Base-by-base conservation (phyloP, 2,329 filamentous ascomycete species). In the Fusarium nodosum region DNA sequence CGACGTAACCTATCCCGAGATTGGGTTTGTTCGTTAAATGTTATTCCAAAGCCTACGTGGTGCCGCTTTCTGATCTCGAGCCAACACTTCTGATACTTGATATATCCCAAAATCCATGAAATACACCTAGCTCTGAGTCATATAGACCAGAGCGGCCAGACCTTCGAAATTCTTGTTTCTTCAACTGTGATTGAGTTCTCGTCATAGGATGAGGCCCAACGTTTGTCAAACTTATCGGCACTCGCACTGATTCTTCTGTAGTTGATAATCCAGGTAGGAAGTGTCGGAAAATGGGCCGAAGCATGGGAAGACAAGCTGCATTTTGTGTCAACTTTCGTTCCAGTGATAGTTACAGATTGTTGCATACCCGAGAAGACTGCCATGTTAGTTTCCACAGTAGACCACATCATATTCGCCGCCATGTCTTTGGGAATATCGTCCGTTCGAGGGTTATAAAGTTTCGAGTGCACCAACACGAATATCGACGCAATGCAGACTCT, bases 351-450 rank as follows among this genome's bases (percentile, higher is more conserved):
- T 3, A 18, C 0, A 16, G 4, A 5, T 13, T 4, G 3, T 3
- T 18, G 13, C 8, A 20, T 58, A 69, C 70, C 61, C 0, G 68
- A 72, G 3, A 73, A 70, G 20, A 73, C 60, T 16, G 71, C 70
- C 50, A 73, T 73, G 9, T 73, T 72, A 0, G 72, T 59, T 34
- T 73, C 71, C 3, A 73, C 71, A 0, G 68, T 52, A 31, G 64
- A 68, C 46, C 61, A 60, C 42, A 73, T 61, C 59, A 72, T 64
- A 9, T 16, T 70, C 0, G 61, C 60, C 5, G 60, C 39, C 60
- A 64, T 64, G 0, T 72, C 68, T 7, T 68, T 58, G 1, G 70
- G 61, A 2, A 73, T 63, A 3, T 72, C 56, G 7, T 46, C 57
- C 4, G 70, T 62, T 10, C 41, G 58, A 11, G 61, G 53, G 9